Conservation (phyloP, 1,284 basidiomycete species). For the Lentinus polychrous region DNA sequence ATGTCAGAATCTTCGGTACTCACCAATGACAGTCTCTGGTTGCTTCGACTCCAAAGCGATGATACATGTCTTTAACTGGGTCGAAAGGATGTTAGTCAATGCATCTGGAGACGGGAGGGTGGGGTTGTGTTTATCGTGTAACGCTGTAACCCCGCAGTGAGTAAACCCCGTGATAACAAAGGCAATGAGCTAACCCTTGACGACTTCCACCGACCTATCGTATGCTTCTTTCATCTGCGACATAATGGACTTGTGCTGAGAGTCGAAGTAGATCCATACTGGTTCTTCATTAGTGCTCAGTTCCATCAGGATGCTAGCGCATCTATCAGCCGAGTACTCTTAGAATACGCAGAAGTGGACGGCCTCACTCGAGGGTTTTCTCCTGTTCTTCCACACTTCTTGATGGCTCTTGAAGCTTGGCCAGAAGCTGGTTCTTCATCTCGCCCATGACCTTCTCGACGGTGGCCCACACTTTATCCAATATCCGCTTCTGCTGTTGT, state of each 20-base stretch:
- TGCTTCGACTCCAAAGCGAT: slow-evolving; percentile 57
- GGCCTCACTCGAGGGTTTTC: slow-evolving; percentile 87
- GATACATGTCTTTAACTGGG: slow-evolving; percentile 52
- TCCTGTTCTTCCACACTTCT: slow-evolving; percentile 91
- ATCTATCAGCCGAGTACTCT: background rate
- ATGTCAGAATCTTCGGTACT: slow-evolving; percentile 16
- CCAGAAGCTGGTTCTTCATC: slow-evolving; percentile 77
- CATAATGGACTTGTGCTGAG: slow-evolving; percentile 84
- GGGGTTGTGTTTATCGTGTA: slow-evolving; percentile 33
- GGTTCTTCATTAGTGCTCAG: slow-evolving; percentile 81
- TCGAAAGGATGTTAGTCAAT: slow-evolving; percentile 38
- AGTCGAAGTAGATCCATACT: slow-evolving; percentile 91
- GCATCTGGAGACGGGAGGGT: slow-evolving; percentile 31
- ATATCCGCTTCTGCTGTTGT: slow-evolving; percentile 84
- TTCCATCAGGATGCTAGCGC: slow-evolving; percentile 72
- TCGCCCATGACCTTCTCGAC: slow-evolving; percentile 95
- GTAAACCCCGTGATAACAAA: slow-evolving; percentile 6
- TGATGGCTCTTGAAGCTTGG: slow-evolving; percentile 72
- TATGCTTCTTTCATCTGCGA: slow-evolving; percentile 72
- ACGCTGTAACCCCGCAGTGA: slow-evolving; percentile 25
- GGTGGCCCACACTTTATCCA: slow-evolving; percentile 94
- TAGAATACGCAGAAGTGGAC: background rate
- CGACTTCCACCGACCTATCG: slow-evolving; percentile 42
- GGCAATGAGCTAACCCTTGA: slow-evolving; percentile 43
- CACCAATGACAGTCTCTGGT: slow-evolving; percentile 59